Percentiles rank a stretch among this genome's conserved stretches.
These are phyloP conservation scores for Gossypium sturtianum DNA, from an alignment of 345 rosid genomes.

Conservation along the genomic window DNA sequence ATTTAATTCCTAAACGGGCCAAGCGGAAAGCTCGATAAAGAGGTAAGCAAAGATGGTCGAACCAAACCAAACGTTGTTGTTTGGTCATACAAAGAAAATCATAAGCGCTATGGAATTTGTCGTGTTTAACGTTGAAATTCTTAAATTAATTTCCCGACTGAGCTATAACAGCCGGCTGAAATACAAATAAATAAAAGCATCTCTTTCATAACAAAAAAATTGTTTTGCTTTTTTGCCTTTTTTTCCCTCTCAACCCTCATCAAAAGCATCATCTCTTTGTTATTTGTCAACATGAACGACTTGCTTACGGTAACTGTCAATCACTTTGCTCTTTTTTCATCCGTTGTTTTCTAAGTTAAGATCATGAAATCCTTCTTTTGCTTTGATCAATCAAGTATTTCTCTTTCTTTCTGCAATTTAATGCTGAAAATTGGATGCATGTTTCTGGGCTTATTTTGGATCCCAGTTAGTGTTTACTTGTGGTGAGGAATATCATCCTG, in stretches of 20 bases:
- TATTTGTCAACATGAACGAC: slow-evolving; percentile 36
- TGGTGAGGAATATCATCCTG: neutral
- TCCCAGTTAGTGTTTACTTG: neutral
- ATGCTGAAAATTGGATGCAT: neutral
- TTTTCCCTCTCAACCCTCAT: neutral
- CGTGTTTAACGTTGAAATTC: slow-evolving; percentile 2
- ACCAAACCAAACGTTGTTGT: neutral
- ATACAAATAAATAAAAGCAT: neutral
- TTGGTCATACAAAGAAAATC: neutral
- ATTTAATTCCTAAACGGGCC: neutral
- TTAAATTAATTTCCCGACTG: neutral
- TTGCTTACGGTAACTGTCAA: slow-evolving; percentile 31
- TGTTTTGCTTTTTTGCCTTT: neutral
- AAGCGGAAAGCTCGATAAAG: neutral
- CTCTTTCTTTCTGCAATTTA: neutral
- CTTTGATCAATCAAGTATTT: neutral
- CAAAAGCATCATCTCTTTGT: neutral
- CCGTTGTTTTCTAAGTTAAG: neutral
- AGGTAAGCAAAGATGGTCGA: neutral
- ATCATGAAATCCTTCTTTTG: neutral
- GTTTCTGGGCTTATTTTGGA: neutral
- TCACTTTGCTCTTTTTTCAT: neutral
- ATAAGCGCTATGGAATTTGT: neutral
- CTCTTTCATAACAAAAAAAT: neutral
- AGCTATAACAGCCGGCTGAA: neutral